phyloP scores from a whole-genome alignment of 306 rosid genomes.

The Quercus aquifolioides region DNA sequence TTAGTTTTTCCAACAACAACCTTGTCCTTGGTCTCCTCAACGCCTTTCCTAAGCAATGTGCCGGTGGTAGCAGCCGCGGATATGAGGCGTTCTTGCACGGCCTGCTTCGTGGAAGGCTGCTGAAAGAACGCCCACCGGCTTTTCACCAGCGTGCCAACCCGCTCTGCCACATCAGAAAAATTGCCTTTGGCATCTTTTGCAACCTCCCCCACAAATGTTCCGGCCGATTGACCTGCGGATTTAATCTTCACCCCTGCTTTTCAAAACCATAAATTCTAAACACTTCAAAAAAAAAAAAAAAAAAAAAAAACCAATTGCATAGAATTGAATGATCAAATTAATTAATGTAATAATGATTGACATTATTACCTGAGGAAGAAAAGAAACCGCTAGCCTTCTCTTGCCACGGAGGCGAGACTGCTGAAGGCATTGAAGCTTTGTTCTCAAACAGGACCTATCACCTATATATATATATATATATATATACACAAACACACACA shows the following conservation, averaged over 20 bases:
- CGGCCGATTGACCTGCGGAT: slow-evolving; percentile 88
- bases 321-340: neutral
- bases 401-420: slow-evolving; percentile 73
- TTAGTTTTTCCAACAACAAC: slow-evolving; percentile 76
- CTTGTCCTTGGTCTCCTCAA: slow-evolving; percentile 85
- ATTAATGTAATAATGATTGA: neutral
- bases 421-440: slow-evolving; percentile 62
- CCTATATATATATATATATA: too few species aligned
- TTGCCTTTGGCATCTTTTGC: slow-evolving; percentile 89
- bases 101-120: slow-evolving; percentile 89
- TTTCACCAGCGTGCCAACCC: slow-evolving; percentile 74
- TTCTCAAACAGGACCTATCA: too few species aligned
- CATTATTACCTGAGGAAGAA: slow-evolving; percentile 71
- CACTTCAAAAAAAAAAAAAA: slow-evolving; percentile 9
- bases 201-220: slow-evolving; percentile 83
- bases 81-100: slow-evolving; percentile 84
- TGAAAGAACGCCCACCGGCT: slow-evolving; percentile 83
- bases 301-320: neutral
- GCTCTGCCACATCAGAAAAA: slow-evolving; percentile 70
- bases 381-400: slow-evolving; percentile 87
- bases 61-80: slow-evolving; percentile 90
- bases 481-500: too few species aligned
- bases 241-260: slow-evolving; percentile 76
- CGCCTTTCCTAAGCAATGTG: slow-evolving; percentile 65
- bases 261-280: slow-evolving; percentile 9